Percentiles rank a stretch among this genome's conserved stretches.
Conservation (phyloP, 352 stramenopile species). For the Pythium coloratum region DNA sequence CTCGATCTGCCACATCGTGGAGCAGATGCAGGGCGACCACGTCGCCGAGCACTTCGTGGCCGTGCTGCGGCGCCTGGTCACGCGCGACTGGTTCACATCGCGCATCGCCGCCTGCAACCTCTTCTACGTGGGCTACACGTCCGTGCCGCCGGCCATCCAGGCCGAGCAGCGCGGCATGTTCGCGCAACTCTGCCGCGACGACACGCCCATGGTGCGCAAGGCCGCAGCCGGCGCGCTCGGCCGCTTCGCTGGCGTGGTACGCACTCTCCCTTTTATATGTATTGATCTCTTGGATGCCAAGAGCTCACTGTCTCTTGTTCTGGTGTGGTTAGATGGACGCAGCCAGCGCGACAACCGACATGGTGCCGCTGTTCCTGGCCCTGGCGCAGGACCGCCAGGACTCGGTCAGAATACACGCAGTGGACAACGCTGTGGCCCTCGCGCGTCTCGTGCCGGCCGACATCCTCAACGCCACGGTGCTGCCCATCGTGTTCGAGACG, state of each 20-base stretch:
- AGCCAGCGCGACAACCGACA: conserved; percentile 56
- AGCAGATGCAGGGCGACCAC: conserved; percentile 82
- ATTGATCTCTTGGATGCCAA: not conserved
- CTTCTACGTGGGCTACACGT: conserved; percentile 73
- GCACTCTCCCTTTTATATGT: conserved; percentile 4
- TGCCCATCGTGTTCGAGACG: conserved; percentile 91
- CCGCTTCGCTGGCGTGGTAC: conserved; percentile 72
- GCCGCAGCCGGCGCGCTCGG: conserved; percentile 89
- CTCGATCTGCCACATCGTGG: conserved; percentile 88
- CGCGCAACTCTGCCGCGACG: conserved; percentile 92
- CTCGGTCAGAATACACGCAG: conserved; percentile 96
- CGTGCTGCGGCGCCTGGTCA: conserved; percentile 93
- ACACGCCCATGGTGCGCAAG: conserved; percentile 97
- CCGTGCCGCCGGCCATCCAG: conserved; percentile 59
- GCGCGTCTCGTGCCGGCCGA: conserved; percentile 81
- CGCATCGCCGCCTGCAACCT: conserved; percentile 84
- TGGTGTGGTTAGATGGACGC: conserved; percentile 49
- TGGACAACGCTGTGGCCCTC: conserved; percentile 96
- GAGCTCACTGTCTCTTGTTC: not conserved
- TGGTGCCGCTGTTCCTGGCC: conserved; percentile 83
- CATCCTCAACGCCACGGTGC: conserved; percentile 74
- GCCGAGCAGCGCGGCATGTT: conserved; percentile 91
- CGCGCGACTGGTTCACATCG: conserved; percentile 94
- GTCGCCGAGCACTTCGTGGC: conserved; percentile 91
- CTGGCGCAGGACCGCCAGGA: conserved; percentile 94